Evolutionary conservation across 768 basidiomycete genomes (phyloP), one percentile per base, ranked within the genome.

Genomic region (Mycena crocata): DNA sequence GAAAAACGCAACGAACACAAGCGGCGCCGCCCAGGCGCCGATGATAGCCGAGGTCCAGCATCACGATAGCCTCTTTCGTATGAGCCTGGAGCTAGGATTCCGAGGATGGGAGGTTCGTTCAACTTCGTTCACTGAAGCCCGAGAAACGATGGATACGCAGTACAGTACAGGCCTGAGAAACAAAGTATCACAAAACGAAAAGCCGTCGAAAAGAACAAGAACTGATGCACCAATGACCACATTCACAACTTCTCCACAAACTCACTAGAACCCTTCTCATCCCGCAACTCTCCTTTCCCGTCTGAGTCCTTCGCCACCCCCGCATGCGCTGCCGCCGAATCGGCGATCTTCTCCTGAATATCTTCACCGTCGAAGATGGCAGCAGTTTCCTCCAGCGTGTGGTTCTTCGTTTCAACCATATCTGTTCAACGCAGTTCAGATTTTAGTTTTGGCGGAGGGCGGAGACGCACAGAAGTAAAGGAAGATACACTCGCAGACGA

Each of bases 311-410:
- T 71, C 14, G 59, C 68, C 34, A 72, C 72, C 26, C 73, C 76
- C 19, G 71, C 74, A 21, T 71, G 68, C 26, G 62, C 40, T 31
- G 67, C 61, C 13, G 73, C 72, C 37, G 54, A 66, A 34, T 64
- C 49, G 68, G 82, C 35, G 77, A 88, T 77, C 49, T 78, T 71
- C 14, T 78, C 76, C 9, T 74, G 26, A 82, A n/a, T 86, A 1
- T 86, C 85, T 10, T 90, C 86, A 37, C 91, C 92, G 70, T 94
- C 93, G 81, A 94, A 94, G 52, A 94, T 76, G 35, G 85, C 90
- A 9, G 92, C 90, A 19, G 92, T 93, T 81, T 94, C 93, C 76
- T 94, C 93, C 68, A 94, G 85, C 19, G 91, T 87, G 67, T 85
- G 86, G 76, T 86, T 85, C 82, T 87, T 90, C 63, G 91, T 92